Evolutionary conservation across 257 asterid genomes (phyloP).

Genomic region (Leptodermis oblonga): DNA sequence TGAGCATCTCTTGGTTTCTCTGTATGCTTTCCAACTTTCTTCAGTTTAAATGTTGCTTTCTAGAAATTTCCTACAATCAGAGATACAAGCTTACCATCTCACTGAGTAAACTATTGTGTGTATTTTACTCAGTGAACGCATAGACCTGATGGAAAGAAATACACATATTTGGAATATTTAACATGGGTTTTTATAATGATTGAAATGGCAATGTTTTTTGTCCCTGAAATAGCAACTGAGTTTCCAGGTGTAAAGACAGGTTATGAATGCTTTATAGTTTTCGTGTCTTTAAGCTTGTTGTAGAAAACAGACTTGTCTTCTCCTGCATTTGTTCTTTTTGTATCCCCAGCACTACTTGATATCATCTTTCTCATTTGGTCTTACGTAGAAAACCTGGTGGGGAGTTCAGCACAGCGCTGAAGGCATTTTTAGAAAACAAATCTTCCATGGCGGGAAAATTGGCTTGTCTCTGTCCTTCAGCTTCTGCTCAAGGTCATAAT

Average conservation of each 20-base stretch:
- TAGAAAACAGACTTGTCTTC: no score
- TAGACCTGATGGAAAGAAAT: no score
- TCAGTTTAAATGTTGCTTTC: background rate
- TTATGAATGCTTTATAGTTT: no score
- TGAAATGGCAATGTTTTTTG: no score
- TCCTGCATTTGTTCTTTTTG: no score
- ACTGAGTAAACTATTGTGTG: background rate
- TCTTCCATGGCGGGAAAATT: slow-evolving; percentile 21
- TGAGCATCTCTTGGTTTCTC: background rate
- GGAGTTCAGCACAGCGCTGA: background rate
- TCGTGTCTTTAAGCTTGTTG: no score
- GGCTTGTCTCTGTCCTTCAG: slow-evolving; percentile 27
- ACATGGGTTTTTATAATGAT: no score
- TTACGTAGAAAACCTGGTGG: slow-evolving; percentile 24
- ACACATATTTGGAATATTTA: background rate
- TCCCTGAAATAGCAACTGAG: no score
- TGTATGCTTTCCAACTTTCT: background rate
- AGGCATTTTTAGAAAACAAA: slow-evolving; percentile 3
- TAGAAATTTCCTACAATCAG: background rate
- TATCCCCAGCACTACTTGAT: no score
- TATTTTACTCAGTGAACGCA: no score
- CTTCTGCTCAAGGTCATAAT: slow-evolving; percentile 44
- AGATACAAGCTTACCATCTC: background rate
- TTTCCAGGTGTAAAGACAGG: no score
- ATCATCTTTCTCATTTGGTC: background rate